Evolutionary conservation across 352 stramenopile species (phyloP), one percentile per base, ranked within the genome.

Genomic region (Ophiocytium majus): DNA sequence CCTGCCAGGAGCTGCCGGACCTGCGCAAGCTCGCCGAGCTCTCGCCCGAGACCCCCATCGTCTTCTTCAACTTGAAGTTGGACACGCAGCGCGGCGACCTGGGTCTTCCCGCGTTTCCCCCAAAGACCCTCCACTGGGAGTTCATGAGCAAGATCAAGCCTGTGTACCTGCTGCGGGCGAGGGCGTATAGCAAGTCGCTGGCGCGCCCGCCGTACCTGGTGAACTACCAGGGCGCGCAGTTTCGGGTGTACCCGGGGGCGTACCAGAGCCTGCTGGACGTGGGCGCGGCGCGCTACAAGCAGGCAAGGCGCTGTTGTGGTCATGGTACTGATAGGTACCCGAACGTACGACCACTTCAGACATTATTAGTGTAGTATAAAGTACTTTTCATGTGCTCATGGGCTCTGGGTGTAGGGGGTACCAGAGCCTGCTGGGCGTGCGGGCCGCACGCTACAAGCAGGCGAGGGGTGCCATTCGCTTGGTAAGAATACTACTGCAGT

Each of bases 21-120:
- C 89, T 95, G 36, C 90, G 94, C 88, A 89, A 92, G 84, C 86
- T 95, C 50, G 84, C 91, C 81, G 83, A 91, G 37, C n/a, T 79
- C 79, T 50, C 74, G 49, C 85, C 79, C 37, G 81, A 80, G 10
- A 89, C 90, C 9, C 89, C 90, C 19, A 93, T 95, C 86, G 89
- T 94, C 9, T 90, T 94, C 50, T 95, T 94, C 87, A 95, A 95
- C 90, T 78, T 95, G 0, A 93, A 94, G 85, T 87, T 95, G 35
- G 92, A 95, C 88, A 89, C 92, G 10, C 86, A 94, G n/a, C 88
- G 92, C 50, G 92, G 92, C 33, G 92, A 95, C 90, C 86, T 95
- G 5, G 92, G 92, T 37, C 90, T 92, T n/a, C 92, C 92, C 34
- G 92, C 91, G 9, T 94, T 94, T 86, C 92, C 86, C 19, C 76